These are phyloP conservation scores for Lachancea lanzarotensis DNA, from an alignment of 805 yeast species.

Conservation along the genomic window DNA sequence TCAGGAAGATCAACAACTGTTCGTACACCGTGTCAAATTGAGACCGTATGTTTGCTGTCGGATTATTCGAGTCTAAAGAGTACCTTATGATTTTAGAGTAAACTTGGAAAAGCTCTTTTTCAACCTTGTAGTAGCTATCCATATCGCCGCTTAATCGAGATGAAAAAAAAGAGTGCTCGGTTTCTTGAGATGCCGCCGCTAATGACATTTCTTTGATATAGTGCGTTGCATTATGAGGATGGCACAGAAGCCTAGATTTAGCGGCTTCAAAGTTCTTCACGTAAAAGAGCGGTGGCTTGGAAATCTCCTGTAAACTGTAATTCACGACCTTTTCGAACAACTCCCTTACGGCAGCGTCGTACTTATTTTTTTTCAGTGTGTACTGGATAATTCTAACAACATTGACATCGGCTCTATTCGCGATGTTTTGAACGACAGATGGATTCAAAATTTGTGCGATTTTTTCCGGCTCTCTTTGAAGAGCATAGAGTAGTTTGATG, in stretches of 20 bases:
- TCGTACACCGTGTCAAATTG: slow-evolving; percentile 16
- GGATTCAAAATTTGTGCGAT: slow-evolving; percentile 73
- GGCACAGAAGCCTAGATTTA: neutral
- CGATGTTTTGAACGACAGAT: slow-evolving; percentile 57
- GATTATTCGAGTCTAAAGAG: slow-evolving; percentile 11
- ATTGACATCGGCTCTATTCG: slow-evolving; percentile 80
- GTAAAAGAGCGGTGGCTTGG: neutral
- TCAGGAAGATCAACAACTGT: slow-evolving; percentile 14
- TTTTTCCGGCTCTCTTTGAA: slow-evolving; percentile 55
- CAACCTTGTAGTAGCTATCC: slow-evolving; percentile 16
- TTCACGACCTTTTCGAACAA: neutral
- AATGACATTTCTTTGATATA: slow-evolving; percentile 12
- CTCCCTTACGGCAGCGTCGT: neutral
- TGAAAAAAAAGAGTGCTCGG: slow-evolving; percentile 10
- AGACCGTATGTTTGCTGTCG: slow-evolving; percentile 11
- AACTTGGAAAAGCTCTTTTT: slow-evolving; percentile 15
- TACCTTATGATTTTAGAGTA: slow-evolving; percentile 16
- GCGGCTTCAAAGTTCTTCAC: neutral
- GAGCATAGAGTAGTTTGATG: slow-evolving; percentile 1
- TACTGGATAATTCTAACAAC: slow-evolving; percentile 66
- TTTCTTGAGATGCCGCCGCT: slow-evolving; percentile 5
- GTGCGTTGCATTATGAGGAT: neutral
- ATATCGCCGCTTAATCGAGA: slow-evolving; percentile 13
- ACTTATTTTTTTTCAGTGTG: slow-evolving; percentile 18
- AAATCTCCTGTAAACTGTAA: neutral